Percentiles rank a stretch among this genome's conserved stretches.
These are phyloP conservation scores for Fraxinus cuspidata DNA, from an alignment of 257 asterid genomes.

Conservation along the genomic window DNA sequence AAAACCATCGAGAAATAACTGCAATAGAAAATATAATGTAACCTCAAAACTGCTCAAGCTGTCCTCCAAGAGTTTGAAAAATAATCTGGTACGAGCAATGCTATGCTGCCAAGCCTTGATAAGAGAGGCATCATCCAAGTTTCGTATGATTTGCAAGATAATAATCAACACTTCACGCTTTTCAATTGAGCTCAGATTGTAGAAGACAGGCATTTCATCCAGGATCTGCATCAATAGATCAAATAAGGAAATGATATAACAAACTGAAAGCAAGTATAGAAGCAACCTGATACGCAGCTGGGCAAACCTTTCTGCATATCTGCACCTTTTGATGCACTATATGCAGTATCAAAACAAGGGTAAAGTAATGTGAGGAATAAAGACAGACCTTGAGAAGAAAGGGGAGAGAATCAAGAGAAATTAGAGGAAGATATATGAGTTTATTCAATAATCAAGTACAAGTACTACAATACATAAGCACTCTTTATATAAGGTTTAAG, in stretches of 20 bases:
- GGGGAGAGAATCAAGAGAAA: no score
- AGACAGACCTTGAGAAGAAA: background rate
- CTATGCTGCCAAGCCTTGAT: conserved; percentile 99
- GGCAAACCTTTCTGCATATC: background rate
- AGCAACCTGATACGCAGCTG: conserved; percentile 1
- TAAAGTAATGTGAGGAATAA: conserved; percentile 8
- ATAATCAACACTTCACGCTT: conserved; percentile 87
- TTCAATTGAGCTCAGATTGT: conserved; percentile 86
- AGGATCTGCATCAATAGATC: conserved; percentile 66
- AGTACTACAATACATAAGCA: no score
- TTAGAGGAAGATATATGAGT: no score
- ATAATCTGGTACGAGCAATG: conserved; percentile 97
- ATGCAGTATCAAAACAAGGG: background rate
- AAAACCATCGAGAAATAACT: background rate
- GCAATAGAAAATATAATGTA: conserved; percentile 19
- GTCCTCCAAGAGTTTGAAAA: conserved; percentile 97
- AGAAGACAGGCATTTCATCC: conserved; percentile 99
- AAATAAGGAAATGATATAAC: conserved; percentile 23
- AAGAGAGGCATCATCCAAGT: conserved; percentile 93
- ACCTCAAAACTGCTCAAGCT: conserved; percentile 94
- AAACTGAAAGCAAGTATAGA: conserved; percentile 19
- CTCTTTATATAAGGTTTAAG: no score
- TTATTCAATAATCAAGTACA: no score
- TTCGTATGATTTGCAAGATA: conserved; percentile 84
- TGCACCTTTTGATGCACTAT: background rate